phyloP scores from a whole-genome alignment of 2,329 filamentous ascomycete genomes.

The Aureobasidium uvarum region DNA sequence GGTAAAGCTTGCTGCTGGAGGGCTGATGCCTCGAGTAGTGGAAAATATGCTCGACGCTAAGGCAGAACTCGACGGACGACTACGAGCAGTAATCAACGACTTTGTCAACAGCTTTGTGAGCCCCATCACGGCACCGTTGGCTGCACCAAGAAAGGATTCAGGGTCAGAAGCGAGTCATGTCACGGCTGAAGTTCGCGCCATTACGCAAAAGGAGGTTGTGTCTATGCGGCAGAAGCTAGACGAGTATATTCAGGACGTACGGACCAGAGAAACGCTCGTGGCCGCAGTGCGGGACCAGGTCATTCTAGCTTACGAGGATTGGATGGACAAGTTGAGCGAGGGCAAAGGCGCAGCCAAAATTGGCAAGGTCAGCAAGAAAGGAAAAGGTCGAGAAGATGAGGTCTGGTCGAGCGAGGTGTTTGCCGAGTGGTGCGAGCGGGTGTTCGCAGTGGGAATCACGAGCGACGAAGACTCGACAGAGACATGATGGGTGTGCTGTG shows the following conservation, averaged over 20 bases:
- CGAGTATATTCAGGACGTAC: conserved; percentile 63
- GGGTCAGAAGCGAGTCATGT: conserved; percentile 31
- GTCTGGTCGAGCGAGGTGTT: conserved; percentile 66
- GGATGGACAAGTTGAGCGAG: conserved; percentile 56
- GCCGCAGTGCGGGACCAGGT: conserved; percentile 64
- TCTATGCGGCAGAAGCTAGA: conserved; percentile 57
- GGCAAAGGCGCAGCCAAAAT: conserved; percentile 35
- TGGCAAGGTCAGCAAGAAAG: conserved; percentile 47
- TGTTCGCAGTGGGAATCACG: conserved; percentile 55
- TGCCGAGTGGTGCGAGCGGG: conserved; percentile 58
- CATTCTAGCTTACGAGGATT: conserved; percentile 62
- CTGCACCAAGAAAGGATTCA: conserved; percentile 31
- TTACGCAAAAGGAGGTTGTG: conserved; percentile 59
- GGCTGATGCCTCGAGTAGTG: conserved; percentile 63
- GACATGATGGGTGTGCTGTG: not conserved
- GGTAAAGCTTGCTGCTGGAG: conserved; percentile 52
- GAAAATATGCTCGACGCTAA: conserved; percentile 72
- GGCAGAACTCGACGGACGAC: conserved; percentile 62
- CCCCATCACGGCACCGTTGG: conserved; percentile 55
- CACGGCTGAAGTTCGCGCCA: conserved; percentile 50
- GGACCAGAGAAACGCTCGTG: conserved; percentile 64
- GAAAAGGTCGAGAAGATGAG: conserved; percentile 61
- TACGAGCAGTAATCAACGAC: conserved; percentile 63
- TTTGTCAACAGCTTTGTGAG: conserved; percentile 60
- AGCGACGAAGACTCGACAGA: not conserved